Evolutionary conservation across 75 land plant species (phyloP).

Genomic region (Sequoia sempervirens): DNA sequence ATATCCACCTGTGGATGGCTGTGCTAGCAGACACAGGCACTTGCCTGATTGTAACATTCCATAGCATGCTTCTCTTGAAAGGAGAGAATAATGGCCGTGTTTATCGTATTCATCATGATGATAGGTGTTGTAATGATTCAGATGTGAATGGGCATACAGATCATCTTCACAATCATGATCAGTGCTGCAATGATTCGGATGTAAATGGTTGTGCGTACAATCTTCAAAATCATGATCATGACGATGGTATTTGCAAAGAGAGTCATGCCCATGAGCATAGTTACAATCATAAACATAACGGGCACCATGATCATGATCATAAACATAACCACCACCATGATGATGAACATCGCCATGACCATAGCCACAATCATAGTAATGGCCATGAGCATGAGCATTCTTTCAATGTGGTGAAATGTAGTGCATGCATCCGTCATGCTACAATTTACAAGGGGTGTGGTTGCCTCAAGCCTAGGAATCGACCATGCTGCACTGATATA

Average conservation of each 20-base stretch:
- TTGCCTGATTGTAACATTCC: slow-evolving; percentile 71
- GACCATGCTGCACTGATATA: neutral
- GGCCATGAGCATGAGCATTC: neutral
- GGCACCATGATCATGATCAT: neutral
- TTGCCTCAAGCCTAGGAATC: neutral
- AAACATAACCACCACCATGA: neutral
- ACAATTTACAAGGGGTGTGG: neutral
- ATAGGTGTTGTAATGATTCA: neutral
- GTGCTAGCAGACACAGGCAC: slow-evolving; percentile 90
- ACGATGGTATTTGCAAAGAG: too few relatives aligned
- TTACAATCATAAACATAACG: neutral
- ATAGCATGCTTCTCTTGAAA: slow-evolving; percentile 57
- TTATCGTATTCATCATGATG: neutral
- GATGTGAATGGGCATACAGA: neutral
- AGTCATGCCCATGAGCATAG: neutral
- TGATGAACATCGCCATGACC: neutral
- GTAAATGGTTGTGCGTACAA: too few relatives aligned
- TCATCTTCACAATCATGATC: neutral
- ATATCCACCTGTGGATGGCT: slow-evolving; percentile 80
- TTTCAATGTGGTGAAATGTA: neutral
- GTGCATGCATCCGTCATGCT: neutral
- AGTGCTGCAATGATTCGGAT: too few relatives aligned
- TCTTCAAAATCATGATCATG: neutral
- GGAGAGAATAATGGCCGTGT: too few relatives aligned
- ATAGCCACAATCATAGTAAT: neutral